These are phyloP conservation scores for Chaetomium globosum DNA, from an alignment of 2,329 filamentous ascomycete genomes.

Conservation along the genomic window DNA sequence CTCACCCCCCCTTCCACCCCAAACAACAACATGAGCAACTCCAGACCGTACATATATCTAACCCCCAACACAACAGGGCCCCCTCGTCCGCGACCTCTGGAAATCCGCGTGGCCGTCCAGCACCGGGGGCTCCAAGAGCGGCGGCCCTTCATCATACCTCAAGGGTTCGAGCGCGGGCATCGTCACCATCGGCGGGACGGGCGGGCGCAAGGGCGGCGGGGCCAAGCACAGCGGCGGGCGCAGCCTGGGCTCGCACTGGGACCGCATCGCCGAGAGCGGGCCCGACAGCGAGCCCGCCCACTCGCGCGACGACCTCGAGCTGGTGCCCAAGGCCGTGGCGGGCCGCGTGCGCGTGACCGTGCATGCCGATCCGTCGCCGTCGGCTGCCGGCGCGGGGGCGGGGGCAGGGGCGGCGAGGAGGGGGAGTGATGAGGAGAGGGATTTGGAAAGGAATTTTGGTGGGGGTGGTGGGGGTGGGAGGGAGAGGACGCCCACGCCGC, in stretches of 20 bases:
- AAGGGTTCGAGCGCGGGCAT: neutral
- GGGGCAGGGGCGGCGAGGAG: neutral
- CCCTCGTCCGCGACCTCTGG: slow-evolving; percentile 22
- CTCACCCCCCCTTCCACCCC: neutral
- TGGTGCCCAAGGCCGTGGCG: slow-evolving; percentile 16
- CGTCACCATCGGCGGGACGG: slow-evolving; percentile 22
- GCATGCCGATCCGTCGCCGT: neutral
- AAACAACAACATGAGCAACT: neutral
- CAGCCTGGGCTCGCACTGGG: slow-evolving; percentile 12
- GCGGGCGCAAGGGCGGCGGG: neutral
- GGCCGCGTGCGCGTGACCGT: slow-evolving; percentile 10
- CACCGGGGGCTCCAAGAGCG: slow-evolving; percentile 10
- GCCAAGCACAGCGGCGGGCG: neutral
- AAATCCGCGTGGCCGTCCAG: slow-evolving; percentile 18
- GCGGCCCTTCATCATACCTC: neutral
- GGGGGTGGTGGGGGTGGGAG: neutral
- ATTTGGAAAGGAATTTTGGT: neutral
- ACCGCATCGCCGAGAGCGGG: slow-evolving; percentile 10
- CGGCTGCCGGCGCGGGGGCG: neutral
- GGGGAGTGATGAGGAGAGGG: slow-evolving; percentile 10
- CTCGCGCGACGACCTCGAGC: slow-evolving; percentile 13
- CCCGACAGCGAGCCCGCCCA: slow-evolving; percentile 7
- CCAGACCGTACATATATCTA: no score
- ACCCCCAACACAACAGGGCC: slow-evolving; percentile 1
- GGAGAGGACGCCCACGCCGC: neutral